phyloP scores from a whole-genome alignment of 805 yeast species.

The Grigorovia transvaalensis region DNA sequence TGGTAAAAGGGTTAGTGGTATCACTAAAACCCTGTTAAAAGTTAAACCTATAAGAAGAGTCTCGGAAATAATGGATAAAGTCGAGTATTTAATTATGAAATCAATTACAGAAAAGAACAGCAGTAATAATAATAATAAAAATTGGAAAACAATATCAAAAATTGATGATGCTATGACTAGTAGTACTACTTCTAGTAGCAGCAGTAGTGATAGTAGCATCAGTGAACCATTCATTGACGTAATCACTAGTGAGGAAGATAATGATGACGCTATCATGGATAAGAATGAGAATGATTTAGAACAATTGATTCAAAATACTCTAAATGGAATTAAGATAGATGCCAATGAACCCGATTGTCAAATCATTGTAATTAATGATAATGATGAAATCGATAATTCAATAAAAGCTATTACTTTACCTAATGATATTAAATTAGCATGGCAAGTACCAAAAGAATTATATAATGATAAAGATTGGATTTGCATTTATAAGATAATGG shows the following conservation, averaged over 20 bases:
- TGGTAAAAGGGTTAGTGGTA: slow-evolving; percentile 45
- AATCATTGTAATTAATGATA: slow-evolving; percentile 11
- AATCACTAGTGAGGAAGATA: not conserved
- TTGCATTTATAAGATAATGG: slow-evolving; percentile 58
- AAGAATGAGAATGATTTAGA: not conserved
- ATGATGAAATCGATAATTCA: not conserved
- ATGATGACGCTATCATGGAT: not conserved
- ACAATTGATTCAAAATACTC: not conserved
- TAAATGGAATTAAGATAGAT: not conserved
- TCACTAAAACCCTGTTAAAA: slow-evolving; percentile 33
- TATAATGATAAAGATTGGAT: slow-evolving; percentile 59
- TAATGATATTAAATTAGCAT: slow-evolving; percentile 41
- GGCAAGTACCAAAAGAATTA: slow-evolving; percentile 39
- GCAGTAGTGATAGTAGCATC: not conserved
- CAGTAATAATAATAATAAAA: too few species aligned
- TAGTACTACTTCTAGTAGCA: not conserved
- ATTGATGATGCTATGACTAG: not conserved
- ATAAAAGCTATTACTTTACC: slow-evolving; percentile 25
- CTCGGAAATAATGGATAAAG: slow-evolving; percentile 32
- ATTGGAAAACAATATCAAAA: too few species aligned
- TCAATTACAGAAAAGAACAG: not conserved
- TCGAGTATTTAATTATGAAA: slow-evolving; percentile 25
- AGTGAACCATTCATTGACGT: not conserved
- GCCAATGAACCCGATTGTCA: slow-evolving; percentile 16
- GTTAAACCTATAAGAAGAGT: slow-evolving; percentile 28